These are phyloP conservation scores for Lentinula sp. DNA, from an alignment of 768 basidiomycete species.

Conservation along the genomic window DNA sequence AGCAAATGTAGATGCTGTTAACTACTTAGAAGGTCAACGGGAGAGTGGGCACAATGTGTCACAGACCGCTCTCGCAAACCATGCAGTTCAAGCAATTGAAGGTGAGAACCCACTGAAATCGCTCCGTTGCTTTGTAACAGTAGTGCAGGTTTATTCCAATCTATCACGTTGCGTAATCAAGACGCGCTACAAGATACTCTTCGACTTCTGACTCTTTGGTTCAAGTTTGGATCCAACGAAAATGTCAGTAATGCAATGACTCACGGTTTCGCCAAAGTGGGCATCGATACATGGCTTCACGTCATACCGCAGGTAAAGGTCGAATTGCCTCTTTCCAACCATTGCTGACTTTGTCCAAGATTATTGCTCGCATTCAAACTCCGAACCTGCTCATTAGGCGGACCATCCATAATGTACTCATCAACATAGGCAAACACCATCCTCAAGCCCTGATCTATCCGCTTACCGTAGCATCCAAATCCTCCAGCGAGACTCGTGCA, in stretches of 20 bases:
- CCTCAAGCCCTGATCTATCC: slow-evolving; percentile 97
- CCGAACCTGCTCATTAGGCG: slow-evolving; percentile 81
- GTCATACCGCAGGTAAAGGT: slow-evolving; percentile 88
- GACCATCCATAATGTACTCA: slow-evolving; percentile 83
- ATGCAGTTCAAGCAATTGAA: slow-evolving; percentile 91
- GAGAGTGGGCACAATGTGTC: slow-evolving; percentile 51
- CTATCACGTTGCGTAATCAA: slow-evolving; percentile 83
- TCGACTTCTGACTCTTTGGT: slow-evolving; percentile 92
- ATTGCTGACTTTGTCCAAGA: slow-evolving; percentile 37
- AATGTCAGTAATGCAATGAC: slow-evolving; percentile 88
- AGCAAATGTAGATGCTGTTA: slow-evolving; percentile 91
- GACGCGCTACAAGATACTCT: slow-evolving; percentile 94
- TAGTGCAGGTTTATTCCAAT: slow-evolving; percentile 82
- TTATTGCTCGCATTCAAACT: slow-evolving; percentile 97
- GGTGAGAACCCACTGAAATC: slow-evolving; percentile 37
- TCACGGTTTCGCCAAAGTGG: slow-evolving; percentile 81
- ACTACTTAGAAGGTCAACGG: slow-evolving; percentile 68
- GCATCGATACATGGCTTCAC: slow-evolving; percentile 97
- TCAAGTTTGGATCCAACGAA: slow-evolving; percentile 89
- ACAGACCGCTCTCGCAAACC: slow-evolving; percentile 60
- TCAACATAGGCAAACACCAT: slow-evolving; percentile 92
- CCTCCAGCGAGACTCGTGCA: slow-evolving; percentile 76
- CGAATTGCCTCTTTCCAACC: background rate
- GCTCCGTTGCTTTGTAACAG: slow-evolving; percentile 1
- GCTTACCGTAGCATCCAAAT: slow-evolving; percentile 94